Evolutionary conservation across 345 rosid species (phyloP).

Genomic region (Nasturtium officinale): DNA sequence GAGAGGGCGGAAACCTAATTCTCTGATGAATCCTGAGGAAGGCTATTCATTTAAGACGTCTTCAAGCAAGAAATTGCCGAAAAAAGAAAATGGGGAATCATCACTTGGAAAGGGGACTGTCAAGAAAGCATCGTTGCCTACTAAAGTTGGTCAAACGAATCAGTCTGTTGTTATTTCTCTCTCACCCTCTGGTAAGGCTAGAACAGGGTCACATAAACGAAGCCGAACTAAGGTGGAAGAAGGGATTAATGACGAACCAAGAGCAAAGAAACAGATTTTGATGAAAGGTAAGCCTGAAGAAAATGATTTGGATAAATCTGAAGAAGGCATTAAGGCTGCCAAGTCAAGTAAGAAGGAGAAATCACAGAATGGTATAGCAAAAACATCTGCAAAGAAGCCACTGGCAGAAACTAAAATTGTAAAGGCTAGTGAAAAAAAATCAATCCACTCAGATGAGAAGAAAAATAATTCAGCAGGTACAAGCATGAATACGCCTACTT

Average conservation of each 20-base stretch:
- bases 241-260: conserved; percentile 34
- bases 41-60: conserved; percentile 46
- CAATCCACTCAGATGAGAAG: conserved; percentile 25
- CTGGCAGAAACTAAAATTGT: conserved; percentile 28
- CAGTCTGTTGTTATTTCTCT: conserved; percentile 38
- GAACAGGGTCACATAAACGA: conserved; percentile 41
- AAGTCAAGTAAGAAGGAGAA: conserved; percentile 38
- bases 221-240: conserved; percentile 45
- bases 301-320: conserved; percentile 37
- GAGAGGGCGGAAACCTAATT: conserved; percentile 68
- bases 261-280: conserved; percentile 28
- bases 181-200: conserved; percentile 23
- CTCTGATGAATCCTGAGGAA: conserved; percentile 69
- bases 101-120: conserved; percentile 39
- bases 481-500: conserved; percentile 29
- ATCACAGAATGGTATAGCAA: conserved; percentile 24
- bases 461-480: conserved; percentile 30
- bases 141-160: conserved; percentile 41
- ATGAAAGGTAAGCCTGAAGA: conserved; percentile 37
- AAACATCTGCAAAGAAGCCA: conserved; percentile 39
- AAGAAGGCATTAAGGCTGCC: conserved; percentile 36
- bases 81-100: conserved; percentile 37
- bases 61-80: conserved; percentile 40
- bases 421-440: conserved; percentile 25
- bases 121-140: conserved; percentile 42